Percentiles rank a stretch among this genome's conserved stretches.
Conservation (phyloP, 257 asterid species). For the Apocynum venetum region DNA sequence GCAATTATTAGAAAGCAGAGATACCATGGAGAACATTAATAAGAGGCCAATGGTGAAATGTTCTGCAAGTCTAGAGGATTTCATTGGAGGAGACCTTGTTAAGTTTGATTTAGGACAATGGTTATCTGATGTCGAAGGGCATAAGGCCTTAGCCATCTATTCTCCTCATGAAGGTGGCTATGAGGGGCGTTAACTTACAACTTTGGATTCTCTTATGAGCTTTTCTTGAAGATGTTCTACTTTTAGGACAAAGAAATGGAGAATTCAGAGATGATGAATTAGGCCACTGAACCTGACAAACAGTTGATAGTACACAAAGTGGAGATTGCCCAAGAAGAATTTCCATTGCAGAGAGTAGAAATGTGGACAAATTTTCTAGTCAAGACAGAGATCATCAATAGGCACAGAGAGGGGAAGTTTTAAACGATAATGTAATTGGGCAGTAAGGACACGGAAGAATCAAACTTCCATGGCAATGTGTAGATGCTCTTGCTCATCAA, state of each 20-base stretch:
- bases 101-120: constrained; percentile 64
- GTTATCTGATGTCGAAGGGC: constrained; percentile 81
- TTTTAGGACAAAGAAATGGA: constrained; percentile 22
- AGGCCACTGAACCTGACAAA: constrained; percentile 20
- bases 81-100: constrained; percentile 80
- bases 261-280: constrained; percentile 20
- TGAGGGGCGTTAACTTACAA: constrained; percentile 74
- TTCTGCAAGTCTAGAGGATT: constrained; percentile 41
- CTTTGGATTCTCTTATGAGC: constrained; percentile 24
- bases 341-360: constrained; percentile 38
- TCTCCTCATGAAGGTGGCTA: constrained; percentile 88
- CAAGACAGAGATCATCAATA: neutral
- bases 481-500: constrained; percentile 14
- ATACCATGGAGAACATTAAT: neutral
- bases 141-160: constrained; percentile 79
- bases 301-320: constrained; percentile 28
- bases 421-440: too few species aligned
- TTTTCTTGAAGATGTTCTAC: constrained; percentile 22
- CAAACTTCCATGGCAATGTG: constrained; percentile 6
- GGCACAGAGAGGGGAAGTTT: too few species aligned
- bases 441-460: constrained; percentile 7
- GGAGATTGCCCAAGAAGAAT: constrained; percentile 42
- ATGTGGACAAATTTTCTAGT: neutral
- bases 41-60: constrained; percentile 33
- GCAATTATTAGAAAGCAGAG: neutral